These are phyloP conservation scores for Verticillium zaregamsianum DNA, from an alignment of 2,329 filamentous ascomycete species.

Conservation along the genomic window DNA sequence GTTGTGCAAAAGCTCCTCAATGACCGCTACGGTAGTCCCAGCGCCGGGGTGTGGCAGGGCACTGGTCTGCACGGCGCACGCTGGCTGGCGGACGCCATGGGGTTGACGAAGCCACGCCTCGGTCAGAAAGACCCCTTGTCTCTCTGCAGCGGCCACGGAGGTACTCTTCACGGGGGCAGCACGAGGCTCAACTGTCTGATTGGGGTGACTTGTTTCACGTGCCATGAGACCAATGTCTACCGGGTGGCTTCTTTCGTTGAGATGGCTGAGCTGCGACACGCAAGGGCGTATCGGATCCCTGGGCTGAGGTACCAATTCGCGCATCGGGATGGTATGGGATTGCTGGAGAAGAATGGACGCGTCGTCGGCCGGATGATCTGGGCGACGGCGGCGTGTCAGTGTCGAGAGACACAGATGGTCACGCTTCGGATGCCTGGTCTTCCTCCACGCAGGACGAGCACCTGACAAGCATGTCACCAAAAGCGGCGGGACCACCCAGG, in stretches of 20 bases:
- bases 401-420: background rate
- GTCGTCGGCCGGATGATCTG: constrained; percentile 1
- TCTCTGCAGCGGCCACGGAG: background rate
- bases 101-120: background rate
- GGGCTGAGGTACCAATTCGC: background rate
- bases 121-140: background rate
- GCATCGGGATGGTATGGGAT: background rate
- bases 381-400: constrained; percentile 1
- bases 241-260: background rate
- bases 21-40: background rate
- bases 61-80: background rate
- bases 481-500: too few relatives aligned
- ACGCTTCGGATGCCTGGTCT: constrained; percentile 20
- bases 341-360: background rate
- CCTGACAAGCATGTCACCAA: too few relatives aligned
- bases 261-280: background rate
- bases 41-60: background rate
- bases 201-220: background rate
- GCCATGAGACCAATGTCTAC: background rate
- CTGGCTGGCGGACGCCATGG: background rate
- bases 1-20: background rate
- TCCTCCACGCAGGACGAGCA: background rate
- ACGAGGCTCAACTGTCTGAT: background rate
- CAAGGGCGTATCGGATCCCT: constrained; percentile 1
- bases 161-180: background rate